phyloP scores from a whole-genome alignment of 345 rosid genomes.

The Gossypium ekmanianum region DNA sequence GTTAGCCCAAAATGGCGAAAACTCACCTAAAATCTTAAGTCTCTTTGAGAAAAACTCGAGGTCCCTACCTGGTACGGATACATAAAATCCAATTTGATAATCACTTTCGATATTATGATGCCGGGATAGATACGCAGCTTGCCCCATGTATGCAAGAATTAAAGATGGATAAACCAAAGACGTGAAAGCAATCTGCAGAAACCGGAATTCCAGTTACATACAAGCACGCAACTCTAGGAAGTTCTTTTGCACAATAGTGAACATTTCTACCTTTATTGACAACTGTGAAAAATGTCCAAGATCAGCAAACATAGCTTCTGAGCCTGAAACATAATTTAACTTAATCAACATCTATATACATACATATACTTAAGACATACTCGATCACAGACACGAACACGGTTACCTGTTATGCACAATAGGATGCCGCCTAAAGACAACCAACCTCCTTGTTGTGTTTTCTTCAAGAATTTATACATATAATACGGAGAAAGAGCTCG shows the following conservation, averaged over 20 bases:
- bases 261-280: slow-evolving; percentile 63
- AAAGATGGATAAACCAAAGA: slow-evolving; percentile 86
- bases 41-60: slow-evolving; percentile 3
- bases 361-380: neutral
- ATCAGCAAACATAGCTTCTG: slow-evolving; percentile 99
- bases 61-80: slow-evolving; percentile 84
- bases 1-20: neutral
- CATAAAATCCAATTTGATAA: slow-evolving; percentile 83
- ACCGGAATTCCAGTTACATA: neutral
- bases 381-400: neutral
- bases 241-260: neutral
- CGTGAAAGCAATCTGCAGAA: slow-evolving; percentile 86
- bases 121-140: slow-evolving; percentile 85
- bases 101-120: slow-evolving; percentile 60
- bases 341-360: neutral
- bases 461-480: slow-evolving; percentile 83
- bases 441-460: slow-evolving; percentile 86
- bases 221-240: neutral
- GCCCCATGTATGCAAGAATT: slow-evolving; percentile 98
- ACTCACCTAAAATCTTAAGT: neutral
- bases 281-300: slow-evolving; percentile 92
- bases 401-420: slow-evolving; percentile 84
- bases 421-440: slow-evolving; percentile 96
- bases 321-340: slow-evolving; percentile 42
- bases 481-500: slow-evolving; percentile 90